Evolutionary conservation across 768 basidiomycete genomes (phyloP).

Genomic region (Suillus cothurnatus): DNA sequence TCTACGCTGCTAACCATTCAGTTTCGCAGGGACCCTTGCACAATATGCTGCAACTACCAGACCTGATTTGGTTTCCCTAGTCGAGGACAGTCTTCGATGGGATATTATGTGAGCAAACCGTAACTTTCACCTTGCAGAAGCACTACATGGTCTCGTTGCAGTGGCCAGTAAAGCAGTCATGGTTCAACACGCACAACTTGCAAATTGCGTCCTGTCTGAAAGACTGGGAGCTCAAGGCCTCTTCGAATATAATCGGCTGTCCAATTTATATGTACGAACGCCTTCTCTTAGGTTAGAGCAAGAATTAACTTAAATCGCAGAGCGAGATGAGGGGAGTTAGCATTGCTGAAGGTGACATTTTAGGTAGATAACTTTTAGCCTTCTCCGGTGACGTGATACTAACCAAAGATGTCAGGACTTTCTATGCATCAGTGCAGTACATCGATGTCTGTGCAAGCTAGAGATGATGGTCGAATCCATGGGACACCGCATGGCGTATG

Average conservation of each 20-base stretch:
- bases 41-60: slow-evolving; percentile 22
- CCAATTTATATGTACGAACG: slow-evolving; percentile 31
- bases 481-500: slow-evolving; percentile 32
- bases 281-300: neutral
- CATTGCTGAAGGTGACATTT: slow-evolving; percentile 49
- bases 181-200: slow-evolving; percentile 24
- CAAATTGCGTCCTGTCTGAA: slow-evolving; percentile 30
- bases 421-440: slow-evolving; percentile 24
- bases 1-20: slow-evolving; percentile 41
- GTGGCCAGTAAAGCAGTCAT: slow-evolving; percentile 41
- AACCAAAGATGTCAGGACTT: slow-evolving; percentile 8
- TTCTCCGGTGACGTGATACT: neutral
- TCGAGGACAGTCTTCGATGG: slow-evolving; percentile 33
- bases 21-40: slow-evolving; percentile 38
- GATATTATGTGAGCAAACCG: neutral
- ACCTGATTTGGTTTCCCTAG: slow-evolving; percentile 23
- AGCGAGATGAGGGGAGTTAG: slow-evolving; percentile 39
- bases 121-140: too few relatives aligned
- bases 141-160: slow-evolving; percentile 14
- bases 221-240: slow-evolving; percentile 48
- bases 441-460: neutral
- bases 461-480: slow-evolving; percentile 28
- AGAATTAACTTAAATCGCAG: slow-evolving; percentile 21
- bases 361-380: slow-evolving; percentile 30
- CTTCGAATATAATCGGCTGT: slow-evolving; percentile 40